A percentile compares a stretch with the other conserved stretches of the same genome.
Evolutionary conservation across 768 basidiomycete species (phyloP).

Genomic region (Rubroboletus pulcherrimus): DNA sequence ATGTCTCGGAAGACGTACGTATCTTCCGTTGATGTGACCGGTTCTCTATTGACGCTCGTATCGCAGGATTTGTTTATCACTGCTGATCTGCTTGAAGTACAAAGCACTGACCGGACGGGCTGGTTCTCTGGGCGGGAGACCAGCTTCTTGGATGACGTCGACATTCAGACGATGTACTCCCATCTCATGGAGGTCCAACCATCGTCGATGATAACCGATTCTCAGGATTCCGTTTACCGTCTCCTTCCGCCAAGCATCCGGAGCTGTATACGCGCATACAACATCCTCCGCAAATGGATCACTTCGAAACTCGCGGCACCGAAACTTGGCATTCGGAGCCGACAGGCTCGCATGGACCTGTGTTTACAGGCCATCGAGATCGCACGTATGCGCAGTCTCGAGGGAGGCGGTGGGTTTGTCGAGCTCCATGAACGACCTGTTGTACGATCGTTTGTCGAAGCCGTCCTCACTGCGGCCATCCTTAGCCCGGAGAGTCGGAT

Average conservation of each 20-base stretch:
- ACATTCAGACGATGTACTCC: constrained; percentile 76
- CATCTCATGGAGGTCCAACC: constrained; percentile 71
- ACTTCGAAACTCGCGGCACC: constrained; percentile 65
- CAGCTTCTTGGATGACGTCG: constrained; percentile 53
- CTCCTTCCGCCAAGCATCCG: constrained; percentile 72
- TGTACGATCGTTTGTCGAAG: constrained; percentile 77
- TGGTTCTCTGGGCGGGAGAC: constrained; percentile 69
- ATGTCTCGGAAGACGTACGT: constrained; percentile 71
- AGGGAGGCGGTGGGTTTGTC: constrained; percentile 30
- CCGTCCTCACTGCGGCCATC: constrained; percentile 69
- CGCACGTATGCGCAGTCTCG: constrained; percentile 57
- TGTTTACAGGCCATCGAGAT: constrained; percentile 72
- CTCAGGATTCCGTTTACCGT: constrained; percentile 68
- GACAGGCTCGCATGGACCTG: constrained; percentile 72
- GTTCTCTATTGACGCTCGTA: constrained; percentile 3
- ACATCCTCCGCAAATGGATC: constrained; percentile 76
- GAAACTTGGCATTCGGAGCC: constrained; percentile 55
- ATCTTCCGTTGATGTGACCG: neutral
- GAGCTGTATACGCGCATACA: constrained; percentile 72
- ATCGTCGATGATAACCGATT: constrained; percentile 67
- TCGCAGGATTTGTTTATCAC: constrained; percentile 71
- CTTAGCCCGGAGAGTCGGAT: constrained; percentile 77
- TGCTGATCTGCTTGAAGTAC: constrained; percentile 76
- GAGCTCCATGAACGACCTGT: constrained; percentile 56
- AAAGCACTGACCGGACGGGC: constrained; percentile 72